Percentiles rank a stretch among this genome's conserved stretches.
phyloP scores from a whole-genome alignment of 2,329 filamentous ascomycete genomes.

The Colletotrichum tofieldiae region DNA sequence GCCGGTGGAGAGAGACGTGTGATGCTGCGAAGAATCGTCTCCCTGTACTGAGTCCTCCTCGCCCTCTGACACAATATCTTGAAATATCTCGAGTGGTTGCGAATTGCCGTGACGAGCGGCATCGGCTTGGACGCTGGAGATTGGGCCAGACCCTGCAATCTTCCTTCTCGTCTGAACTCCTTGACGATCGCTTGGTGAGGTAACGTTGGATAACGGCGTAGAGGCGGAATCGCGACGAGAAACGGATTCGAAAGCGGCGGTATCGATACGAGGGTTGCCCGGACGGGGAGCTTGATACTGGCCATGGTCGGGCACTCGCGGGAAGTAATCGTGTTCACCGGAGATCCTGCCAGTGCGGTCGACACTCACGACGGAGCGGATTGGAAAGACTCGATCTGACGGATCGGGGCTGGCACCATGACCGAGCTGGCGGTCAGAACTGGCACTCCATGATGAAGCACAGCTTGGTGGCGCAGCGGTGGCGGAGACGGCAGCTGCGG shows the following conservation, averaged over 20 bases:
- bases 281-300: constrained; percentile 51
- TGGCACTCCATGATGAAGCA: constrained; percentile 59
- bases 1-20: neutral
- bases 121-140: constrained; percentile 63
- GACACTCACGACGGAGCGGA: constrained; percentile 83
- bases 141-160: constrained; percentile 56
- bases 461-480: constrained; percentile 45
- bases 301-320: constrained; percentile 52
- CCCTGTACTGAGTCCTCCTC: constrained; percentile 42
- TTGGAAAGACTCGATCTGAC: constrained; percentile 81
- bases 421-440: constrained; percentile 59
- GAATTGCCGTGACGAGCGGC: constrained; percentile 57
- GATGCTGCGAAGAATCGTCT: constrained; percentile 22
- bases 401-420: constrained; percentile 52
- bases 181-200: constrained; percentile 45
- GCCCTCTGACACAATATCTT: constrained; percentile 47
- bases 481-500: constrained; percentile 39
- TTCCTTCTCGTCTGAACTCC: constrained; percentile 49
- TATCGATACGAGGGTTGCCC: constrained; percentile 50
- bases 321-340: constrained; percentile 57
- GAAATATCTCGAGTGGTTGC: constrained; percentile 50
- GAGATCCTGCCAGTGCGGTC: constrained; percentile 66
- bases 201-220: constrained; percentile 28
- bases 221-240: constrained; percentile 28
- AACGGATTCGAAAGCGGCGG: constrained; percentile 47